Base-by-base conservation (phyloP, 139 green algal species). In the Chlorella sorokiniana region DNA sequence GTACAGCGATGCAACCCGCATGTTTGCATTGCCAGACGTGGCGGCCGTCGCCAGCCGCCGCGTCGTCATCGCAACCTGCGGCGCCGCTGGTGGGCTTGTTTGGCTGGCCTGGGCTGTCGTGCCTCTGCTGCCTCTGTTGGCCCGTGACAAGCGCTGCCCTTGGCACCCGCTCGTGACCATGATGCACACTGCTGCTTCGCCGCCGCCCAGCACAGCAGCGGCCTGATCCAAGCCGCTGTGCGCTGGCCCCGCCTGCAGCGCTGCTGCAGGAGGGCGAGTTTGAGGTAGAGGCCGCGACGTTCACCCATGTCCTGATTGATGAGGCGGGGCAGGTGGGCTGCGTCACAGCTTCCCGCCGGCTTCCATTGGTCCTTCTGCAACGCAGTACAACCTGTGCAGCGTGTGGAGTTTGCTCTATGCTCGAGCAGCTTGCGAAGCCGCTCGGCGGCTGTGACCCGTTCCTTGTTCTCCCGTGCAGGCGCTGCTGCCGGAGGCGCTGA, bases 231-330 rank as follows among this genome's bases (percentile, higher is more conserved):
- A 16, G 59, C 37, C n/a, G 14, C 1, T 68, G 59, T 29, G 35
- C 5, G 61, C 61, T 31, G 38, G n/a, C n/a, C 31, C 61, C 23
- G 8, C 31, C 33, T 51, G 44, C 67, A 82, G 78, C 40, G 45
- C 48, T 85, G 61, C 59, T 88, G 54, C 81, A 72, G 38, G 83
- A 80, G 71, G 82, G 64, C 0, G 10, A 42, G 16, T 76, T 62
- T 44, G 44, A 42, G 7, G 48, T 69, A 38, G 51, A 6, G 7
- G 35, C n/a, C 54, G 61, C 44, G 71, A 70, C 56, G 54, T 96
- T 93, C 81, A 87, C 69, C 5, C 87, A 95, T 52, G 89, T 95
- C 3, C 74, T 94, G 44, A 87, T 95, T 51, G 92, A 94, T 76
- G 91, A 94, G 69, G 88, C 89, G 23, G 92, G 88, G 0, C 72